Evolutionary conservation across 495 filamentous ascomycete species (phyloP).

Genomic region (Cercophora samala): DNA sequence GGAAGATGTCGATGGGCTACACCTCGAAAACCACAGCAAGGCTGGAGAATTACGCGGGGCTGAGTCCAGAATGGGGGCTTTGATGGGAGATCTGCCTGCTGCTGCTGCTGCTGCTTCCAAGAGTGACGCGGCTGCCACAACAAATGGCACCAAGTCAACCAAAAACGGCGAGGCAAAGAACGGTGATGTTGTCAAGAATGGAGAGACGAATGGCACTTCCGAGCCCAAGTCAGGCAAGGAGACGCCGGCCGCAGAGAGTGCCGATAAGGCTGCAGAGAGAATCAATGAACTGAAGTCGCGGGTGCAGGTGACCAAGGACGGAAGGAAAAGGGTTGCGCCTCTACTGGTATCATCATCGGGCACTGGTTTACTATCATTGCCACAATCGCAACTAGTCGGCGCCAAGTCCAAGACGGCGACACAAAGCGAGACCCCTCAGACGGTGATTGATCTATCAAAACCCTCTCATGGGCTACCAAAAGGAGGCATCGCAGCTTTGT

Average conservation of each 20-base stretch:
- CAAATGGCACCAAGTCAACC: conserved; percentile 42
- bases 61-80: conserved; percentile 90
- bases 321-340: conserved; percentile 92
- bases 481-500: conserved; percentile 77
- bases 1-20: conserved; percentile 81
- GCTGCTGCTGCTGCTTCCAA: conserved; percentile 30
- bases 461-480: conserved; percentile 91
- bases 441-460: conserved; percentile 85
- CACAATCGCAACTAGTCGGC: conserved; percentile 76
- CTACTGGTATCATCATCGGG: conserved; percentile 84
- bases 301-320: conserved; percentile 93
- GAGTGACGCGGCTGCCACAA: conserved; percentile 23
- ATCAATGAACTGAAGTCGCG: conserved; percentile 81
- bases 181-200: conserved; percentile 33
- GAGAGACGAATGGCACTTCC: conserved; percentile 38
- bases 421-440: conserved; percentile 72
- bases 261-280: conserved; percentile 58
- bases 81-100: conserved; percentile 80
- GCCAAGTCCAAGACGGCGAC: conserved; percentile 58
- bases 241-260: conserved; percentile 42
- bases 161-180: conserved; percentile 33
- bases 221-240: conserved; percentile 30
- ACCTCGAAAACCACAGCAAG: conserved; percentile 88
- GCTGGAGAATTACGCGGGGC: conserved; percentile 83
- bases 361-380: conserved; percentile 79